Percentiles rank a stretch among this genome's conserved stretches.
phyloP scores from a whole-genome alignment of 768 basidiomycete genomes.

The Phlebiopsis flavidoalba region DNA sequence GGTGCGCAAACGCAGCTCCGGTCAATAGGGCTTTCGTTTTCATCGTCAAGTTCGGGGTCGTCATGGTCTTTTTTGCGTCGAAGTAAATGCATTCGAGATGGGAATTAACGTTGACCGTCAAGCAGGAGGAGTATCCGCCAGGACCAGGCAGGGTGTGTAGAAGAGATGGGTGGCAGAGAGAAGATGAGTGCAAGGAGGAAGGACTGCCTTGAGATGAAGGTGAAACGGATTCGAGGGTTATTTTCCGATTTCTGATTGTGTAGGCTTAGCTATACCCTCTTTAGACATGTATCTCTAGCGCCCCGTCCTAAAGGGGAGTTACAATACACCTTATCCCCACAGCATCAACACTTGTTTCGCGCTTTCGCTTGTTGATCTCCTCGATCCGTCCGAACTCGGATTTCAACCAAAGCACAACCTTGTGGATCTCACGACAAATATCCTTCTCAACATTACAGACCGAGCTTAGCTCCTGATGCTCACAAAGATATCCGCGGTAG shows the following conservation, averaged over 20 bases:
- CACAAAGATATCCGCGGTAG: too few species aligned
- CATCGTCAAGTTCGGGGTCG: slow-evolving; percentile 31
- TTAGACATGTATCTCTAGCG: background rate
- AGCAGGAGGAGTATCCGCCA: slow-evolving; percentile 17
- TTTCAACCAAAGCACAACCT: too few species aligned
- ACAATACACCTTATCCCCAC: too few species aligned
- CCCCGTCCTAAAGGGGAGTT: too few species aligned
- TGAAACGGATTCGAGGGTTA: background rate
- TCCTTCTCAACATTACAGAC: too few species aligned
- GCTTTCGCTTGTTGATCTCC: too few species aligned
- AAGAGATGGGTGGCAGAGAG: slow-evolving; percentile 4
- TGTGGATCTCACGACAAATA: too few species aligned
- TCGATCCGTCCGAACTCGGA: too few species aligned
- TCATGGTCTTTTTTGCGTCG: slow-evolving; percentile 32
- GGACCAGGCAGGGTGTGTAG: slow-evolving; percentile 28
- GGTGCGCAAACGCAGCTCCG: slow-evolving; percentile 80
- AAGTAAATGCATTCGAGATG: slow-evolving; percentile 31
- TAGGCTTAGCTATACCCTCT: background rate
- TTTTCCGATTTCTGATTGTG: background rate
- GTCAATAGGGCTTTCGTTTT: slow-evolving; percentile 66
- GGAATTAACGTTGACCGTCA: slow-evolving; percentile 19
- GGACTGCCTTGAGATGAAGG: background rate
- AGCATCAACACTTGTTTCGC: too few species aligned
- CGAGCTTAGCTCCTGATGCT: too few species aligned
- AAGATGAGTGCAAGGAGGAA: slow-evolving; percentile 2